A percentile compares a stretch with the other conserved stretches of the same genome.
phyloP scores from a whole-genome alignment of 768 basidiomycete species.

The Pholiota molesta region DNA sequence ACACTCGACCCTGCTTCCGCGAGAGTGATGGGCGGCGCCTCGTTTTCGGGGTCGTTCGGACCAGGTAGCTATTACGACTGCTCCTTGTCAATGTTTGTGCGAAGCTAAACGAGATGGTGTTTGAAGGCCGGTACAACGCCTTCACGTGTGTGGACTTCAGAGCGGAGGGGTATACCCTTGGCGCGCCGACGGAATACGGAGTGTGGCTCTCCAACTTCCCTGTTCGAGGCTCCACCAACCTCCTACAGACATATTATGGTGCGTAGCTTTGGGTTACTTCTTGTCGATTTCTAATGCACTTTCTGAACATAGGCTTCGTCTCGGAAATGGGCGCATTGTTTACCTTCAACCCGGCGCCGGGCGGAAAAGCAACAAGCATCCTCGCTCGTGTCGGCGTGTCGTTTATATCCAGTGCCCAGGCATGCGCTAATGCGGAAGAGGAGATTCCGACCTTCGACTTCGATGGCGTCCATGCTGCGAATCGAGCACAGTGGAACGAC shows the following conservation, averaged over 20 bases:
- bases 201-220: constrained; percentile 55
- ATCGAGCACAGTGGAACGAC: constrained; percentile 58
- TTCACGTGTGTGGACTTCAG: constrained; percentile 66
- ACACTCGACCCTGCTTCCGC: constrained; percentile 50
- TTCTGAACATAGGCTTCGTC: constrained; percentile 38
- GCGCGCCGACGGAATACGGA: constrained; percentile 56
- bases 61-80: constrained; percentile 34
- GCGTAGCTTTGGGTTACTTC: constrained; percentile 8
- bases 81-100: neutral
- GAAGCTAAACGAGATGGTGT: neutral
- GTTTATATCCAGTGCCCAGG: constrained; percentile 61
- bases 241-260: constrained; percentile 55
- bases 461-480: constrained; percentile 44
- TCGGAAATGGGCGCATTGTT: constrained; percentile 57
- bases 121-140: constrained; percentile 51
- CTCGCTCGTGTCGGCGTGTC: constrained; percentile 68
- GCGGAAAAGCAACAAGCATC: constrained; percentile 41
- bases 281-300: neutral
- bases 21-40: constrained; percentile 49
- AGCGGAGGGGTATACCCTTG: constrained; percentile 50
- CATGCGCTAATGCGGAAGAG: constrained; percentile 60
- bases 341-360: constrained; percentile 49
- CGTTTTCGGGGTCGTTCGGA: constrained; percentile 61
- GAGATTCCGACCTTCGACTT: constrained; percentile 66
- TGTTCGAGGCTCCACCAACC: constrained; percentile 44